Evolutionary conservation across 306 rosid genomes (phyloP).

Genomic region (Quercus mongolica): DNA sequence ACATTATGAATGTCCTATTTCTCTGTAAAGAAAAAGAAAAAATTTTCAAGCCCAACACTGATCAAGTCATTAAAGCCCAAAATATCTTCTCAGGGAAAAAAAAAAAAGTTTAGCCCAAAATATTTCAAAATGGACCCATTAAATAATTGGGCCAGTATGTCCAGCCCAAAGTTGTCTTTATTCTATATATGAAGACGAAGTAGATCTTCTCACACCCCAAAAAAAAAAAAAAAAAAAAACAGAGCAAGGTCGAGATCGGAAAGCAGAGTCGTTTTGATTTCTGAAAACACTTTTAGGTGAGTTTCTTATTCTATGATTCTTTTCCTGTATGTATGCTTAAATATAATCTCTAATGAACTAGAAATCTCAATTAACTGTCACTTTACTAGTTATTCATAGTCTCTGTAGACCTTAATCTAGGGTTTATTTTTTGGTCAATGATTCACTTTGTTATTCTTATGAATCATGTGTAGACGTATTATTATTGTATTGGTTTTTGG

Average conservation of each 20-base stretch:
- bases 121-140: too few species aligned
- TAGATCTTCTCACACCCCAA: not conserved
- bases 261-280: not conserved
- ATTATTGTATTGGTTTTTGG: not conserved
- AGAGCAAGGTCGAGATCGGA: not conserved
- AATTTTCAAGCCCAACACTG: too few species aligned
- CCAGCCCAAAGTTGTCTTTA: too few species aligned
- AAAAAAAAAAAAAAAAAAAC: constrained; percentile 3
- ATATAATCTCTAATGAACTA: not conserved
- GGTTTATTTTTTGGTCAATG: not conserved
- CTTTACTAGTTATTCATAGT: not conserved
- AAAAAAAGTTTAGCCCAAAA: too few species aligned
- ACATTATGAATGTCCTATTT: too few species aligned
- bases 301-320: not conserved
- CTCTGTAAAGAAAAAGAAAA: too few species aligned
- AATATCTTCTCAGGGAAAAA: too few species aligned
- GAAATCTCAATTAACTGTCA: not conserved
- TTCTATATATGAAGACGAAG: not conserved
- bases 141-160: too few species aligned
- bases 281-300: not conserved
- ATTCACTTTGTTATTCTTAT: not conserved
- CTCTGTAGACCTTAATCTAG: not conserved
- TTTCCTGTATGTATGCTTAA: not conserved
- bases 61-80: too few species aligned
- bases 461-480: not conserved